Conservation (phyloP, 192 early-diverging fungal genomes). For the Coemansia sp. region DNA sequence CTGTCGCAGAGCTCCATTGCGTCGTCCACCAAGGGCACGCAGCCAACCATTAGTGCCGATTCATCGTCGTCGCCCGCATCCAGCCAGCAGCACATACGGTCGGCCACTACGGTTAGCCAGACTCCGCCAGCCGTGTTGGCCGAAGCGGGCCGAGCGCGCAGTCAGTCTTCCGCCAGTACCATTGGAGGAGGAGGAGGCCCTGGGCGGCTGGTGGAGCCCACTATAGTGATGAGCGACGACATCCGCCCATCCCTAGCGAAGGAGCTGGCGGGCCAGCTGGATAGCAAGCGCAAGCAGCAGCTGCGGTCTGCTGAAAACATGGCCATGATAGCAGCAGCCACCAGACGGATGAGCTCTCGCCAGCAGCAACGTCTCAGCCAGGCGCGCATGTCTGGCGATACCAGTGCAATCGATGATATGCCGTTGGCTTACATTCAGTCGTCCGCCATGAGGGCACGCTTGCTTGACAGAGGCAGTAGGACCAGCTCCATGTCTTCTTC, state of each 20-base stretch:
- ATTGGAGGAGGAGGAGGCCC: not conserved
- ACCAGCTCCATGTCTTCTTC: no score
- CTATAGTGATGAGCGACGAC: slow-evolving; percentile 64
- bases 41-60: not conserved
- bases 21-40: not conserved
- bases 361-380: not conserved
- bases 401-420: not conserved
- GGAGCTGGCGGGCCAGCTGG: slow-evolving; percentile 19
- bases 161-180: slow-evolving; percentile 35
- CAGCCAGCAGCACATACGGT: slow-evolving; percentile 6
- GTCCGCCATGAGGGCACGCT: no score
- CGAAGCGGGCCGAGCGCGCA: slow-evolving; percentile 29
- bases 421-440: not conserved
- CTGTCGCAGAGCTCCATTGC: slow-evolving; percentile 16
- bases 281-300: slow-evolving; percentile 21
- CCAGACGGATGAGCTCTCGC: slow-evolving; percentile 28
- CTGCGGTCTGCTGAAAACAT: slow-evolving; percentile 34
- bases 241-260: slow-evolving; percentile 30
- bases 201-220: slow-evolving; percentile 29
- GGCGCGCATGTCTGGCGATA: not conserved
- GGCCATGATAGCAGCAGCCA: slow-evolving; percentile 43
- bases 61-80: not conserved
- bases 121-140: slow-evolving; percentile 4
- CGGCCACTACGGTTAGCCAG: not conserved
- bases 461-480: no score